phyloP scores from a whole-genome alignment of 768 basidiomycete genomes.

The Lanmaoa pseudosensibilis region DNA sequence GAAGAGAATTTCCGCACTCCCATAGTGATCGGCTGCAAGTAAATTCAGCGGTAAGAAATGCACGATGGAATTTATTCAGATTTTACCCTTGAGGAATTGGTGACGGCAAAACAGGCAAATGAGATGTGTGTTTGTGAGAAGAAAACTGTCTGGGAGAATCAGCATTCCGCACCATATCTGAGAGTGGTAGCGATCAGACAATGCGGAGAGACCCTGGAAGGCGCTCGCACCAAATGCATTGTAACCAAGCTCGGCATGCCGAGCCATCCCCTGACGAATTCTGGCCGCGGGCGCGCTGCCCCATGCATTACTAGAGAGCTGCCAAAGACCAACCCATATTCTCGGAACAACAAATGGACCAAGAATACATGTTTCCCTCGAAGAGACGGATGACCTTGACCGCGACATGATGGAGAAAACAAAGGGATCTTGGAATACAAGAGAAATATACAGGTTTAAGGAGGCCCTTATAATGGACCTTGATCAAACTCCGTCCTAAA shows the following conservation, averaged over 20 bases:
- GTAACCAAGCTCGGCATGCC: slow-evolving; percentile 56
- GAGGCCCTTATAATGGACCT: slow-evolving; percentile 21
- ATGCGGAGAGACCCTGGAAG: slow-evolving; percentile 10
- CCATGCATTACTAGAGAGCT: slow-evolving; percentile 85
- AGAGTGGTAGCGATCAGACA: slow-evolving; percentile 7
- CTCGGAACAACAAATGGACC: slow-evolving; percentile 61
- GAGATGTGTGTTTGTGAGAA: slow-evolving; percentile 18
- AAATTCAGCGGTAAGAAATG: slow-evolving; percentile 10
- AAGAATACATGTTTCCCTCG: slow-evolving; percentile 49
- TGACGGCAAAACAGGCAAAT: slow-evolving; percentile 2
- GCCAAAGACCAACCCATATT: slow-evolving; percentile 81
- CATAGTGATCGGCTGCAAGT: slow-evolving; percentile 79
- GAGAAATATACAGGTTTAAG: slow-evolving; percentile 4
- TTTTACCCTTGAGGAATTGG: slow-evolving; percentile 26
- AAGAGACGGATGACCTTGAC: slow-evolving; percentile 9
- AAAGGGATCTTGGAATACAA: slow-evolving; percentile 6
- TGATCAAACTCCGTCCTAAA: slow-evolving; percentile 37
- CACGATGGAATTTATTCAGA: slow-evolving; percentile 1
- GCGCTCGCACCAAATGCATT: slow-evolving; percentile 43
- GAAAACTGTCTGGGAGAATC: neutral
- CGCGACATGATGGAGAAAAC: slow-evolving; percentile 22
- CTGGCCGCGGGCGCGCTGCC: slow-evolving; percentile 67
- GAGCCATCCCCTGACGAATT: slow-evolving; percentile 66
- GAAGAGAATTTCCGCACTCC: slow-evolving; percentile 77
- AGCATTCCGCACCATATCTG: slow-evolving; percentile 55